Evolutionary conservation across 768 basidiomycete genomes (phyloP), one percentile per base, ranked within the genome.

Genomic region (Steccherinum ochraceum): DNA sequence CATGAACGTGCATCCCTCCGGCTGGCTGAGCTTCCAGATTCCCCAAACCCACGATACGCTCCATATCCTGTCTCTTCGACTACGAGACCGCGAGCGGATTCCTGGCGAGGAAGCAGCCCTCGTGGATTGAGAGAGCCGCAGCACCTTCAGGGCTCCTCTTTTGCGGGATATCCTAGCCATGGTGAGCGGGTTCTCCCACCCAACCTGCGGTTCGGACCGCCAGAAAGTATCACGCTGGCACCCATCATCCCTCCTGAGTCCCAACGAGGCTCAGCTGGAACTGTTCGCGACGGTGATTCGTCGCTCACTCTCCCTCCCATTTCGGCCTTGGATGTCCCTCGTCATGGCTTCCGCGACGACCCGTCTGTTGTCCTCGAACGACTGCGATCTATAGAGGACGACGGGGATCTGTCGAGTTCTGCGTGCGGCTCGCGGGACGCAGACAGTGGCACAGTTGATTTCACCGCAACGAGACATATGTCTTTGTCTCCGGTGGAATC

Each of bases 281-380:
- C 7, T 7, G 16, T 35, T 16, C 7, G 30, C 30, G 16, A 7
- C 30, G 16, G 16, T 7, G 16, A 7, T 16, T 35, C 30, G 7
- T 40, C 27, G 20, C 40, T 59, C 45, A 53, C 60, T 24, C 58
- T 67, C 18, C 66, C 65, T 12, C 62, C 66, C 12, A 67, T 67
- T 46, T 61, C 65, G 12, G 79, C 83, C 0, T 66, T 89, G 57
- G 85, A 86, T 62, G 79, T 80, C 52, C 62, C 82, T 45, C 72
- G 81, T 7, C 79, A 80, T 2, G 66, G 76, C 19, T 62, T 67
- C 58, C 64, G 71, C 53, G 52, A 72, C 30, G 83, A 86, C 60
- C 80, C 84, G 0, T 79, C 81, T 3, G 79, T 83, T 4, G 86
- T 89, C 5, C 65, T 89, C 44, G 70, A 80, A 49, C 74, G 86